These are phyloP conservation scores for Actinomortierella ambigua DNA, from an alignment of 371 early-diverging fungal genomes.

Conservation along the genomic window DNA sequence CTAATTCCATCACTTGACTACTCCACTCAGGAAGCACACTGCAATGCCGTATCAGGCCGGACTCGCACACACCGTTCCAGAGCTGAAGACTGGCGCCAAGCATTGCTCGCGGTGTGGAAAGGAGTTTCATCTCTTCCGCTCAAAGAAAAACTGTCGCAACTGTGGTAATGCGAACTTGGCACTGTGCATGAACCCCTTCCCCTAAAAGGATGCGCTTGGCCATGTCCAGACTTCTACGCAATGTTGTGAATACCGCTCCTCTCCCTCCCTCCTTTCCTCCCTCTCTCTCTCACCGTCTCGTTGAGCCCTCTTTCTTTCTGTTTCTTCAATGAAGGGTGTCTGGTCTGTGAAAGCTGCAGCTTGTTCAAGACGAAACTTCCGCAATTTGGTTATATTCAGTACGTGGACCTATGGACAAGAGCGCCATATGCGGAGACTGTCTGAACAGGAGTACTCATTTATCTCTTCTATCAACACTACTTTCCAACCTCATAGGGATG, in stretches of 20 bases:
- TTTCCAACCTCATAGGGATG: conserved; percentile 13
- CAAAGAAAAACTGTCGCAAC: conserved; percentile 34
- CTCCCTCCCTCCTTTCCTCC: background rate
- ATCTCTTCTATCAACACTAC: background rate
- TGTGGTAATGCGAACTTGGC: no score
- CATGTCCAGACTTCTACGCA: no score
- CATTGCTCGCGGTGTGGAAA: conserved; percentile 37
- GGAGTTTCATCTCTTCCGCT: conserved; percentile 41
- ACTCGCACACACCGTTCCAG: conserved; percentile 36
- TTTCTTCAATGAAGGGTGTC: conserved; percentile 15
- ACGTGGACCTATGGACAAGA: conserved; percentile 1
- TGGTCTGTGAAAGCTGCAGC: conserved; percentile 26
- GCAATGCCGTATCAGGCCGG: background rate
- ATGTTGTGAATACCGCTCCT: no score
- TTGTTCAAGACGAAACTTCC: conserved; percentile 23
- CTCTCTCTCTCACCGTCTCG: background rate
- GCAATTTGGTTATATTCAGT: conserved; percentile 27
- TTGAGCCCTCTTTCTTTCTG: background rate
- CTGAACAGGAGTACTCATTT: background rate
- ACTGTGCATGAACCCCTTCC: no score
- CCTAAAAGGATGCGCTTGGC: no score
- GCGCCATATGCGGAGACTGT: background rate
- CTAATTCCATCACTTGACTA: background rate
- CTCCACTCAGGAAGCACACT: background rate
- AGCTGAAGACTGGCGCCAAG: conserved; percentile 26